phyloP scores from a whole-genome alignment of 768 basidiomycete genomes.

The Harrya chromipes region DNA sequence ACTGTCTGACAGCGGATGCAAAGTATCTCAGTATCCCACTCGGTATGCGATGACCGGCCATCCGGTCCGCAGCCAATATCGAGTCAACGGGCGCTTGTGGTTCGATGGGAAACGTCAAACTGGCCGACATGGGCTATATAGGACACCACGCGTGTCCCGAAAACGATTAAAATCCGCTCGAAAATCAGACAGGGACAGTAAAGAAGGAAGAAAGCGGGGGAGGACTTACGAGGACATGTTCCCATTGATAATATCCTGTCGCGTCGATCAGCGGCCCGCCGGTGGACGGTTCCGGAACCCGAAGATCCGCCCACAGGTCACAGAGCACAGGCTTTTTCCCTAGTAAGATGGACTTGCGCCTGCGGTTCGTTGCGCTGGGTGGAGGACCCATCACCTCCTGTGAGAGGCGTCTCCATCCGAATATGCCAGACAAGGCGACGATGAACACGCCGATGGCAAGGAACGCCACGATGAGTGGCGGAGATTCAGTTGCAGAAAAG shows the following conservation, averaged over 20 bases:
- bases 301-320: conserved; percentile 37
- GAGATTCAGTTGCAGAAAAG: conserved; percentile 39
- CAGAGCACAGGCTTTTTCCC: conserved; percentile 42
- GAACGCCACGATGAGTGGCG: conserved; percentile 58
- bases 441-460: conserved; percentile 56
- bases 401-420: conserved; percentile 42
- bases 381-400: conserved; percentile 11
- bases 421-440: conserved; percentile 45
- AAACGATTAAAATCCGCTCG: too few species aligned
- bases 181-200: too few species aligned
- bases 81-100: not conserved
- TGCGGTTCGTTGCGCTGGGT: not conserved
- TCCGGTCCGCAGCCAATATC: not conserved
- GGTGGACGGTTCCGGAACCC: not conserved
- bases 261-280: conserved; percentile 8
- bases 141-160: too few species aligned
- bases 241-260: too few species aligned
- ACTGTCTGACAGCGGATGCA: conserved; percentile 2
- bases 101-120: conserved; percentile 5
- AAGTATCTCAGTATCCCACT: not conserved
- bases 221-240: too few species aligned
- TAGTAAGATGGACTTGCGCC: not conserved
- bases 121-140: conserved; percentile 26
- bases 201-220: too few species aligned
- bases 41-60: too few species aligned